Base-by-base conservation (phyloP, 345 rosid species). In the Gossypium turneri region DNA sequence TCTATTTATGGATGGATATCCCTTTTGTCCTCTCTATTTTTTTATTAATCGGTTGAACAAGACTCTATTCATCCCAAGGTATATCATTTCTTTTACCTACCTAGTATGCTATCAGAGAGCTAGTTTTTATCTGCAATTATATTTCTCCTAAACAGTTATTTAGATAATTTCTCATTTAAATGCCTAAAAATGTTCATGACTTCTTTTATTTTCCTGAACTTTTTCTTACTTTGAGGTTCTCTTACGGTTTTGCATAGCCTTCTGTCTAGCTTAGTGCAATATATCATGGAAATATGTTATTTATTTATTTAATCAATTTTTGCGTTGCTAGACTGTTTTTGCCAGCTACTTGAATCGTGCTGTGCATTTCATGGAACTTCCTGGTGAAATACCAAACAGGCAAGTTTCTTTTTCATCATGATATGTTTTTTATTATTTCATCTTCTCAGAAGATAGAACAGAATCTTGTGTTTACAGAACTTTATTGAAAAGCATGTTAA, bases 301-400 rank as follows among this genome's bases (percentile, higher is more conserved):
- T 55, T 67, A 0, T 67, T 53, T 55, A 75, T 41, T 44, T 56
- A 5, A 45, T 43, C 45, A 5, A 25, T 10, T 65, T 45, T 63
- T 79, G 17, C 27, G 2, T 83, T 78, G 75, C 70, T 80, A 94
- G 99, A 87, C 90, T 72, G 97, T 95, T 78, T 95, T 95, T 83
- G 83, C 94, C 66, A 83, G 94, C 81, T 95, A 93, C 81, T 64
- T 88, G 72, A 94, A 91, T n/a, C 99, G 98, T 73, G 90, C 92
- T 29, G 98, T 95, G 79, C 98, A 88, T 87, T 95, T 95, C 78
- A 95, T 93, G 99, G 99, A 93, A 85, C 93, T 95, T 84, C 99
- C 99, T 50, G 99, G 99, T 62, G 94, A 95, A 88, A 93, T 93
- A 85, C 97, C 92, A 63, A 93, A 91, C 85, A 94, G 98, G 99